A percentile compares a stretch with the other conserved stretches of the same genome.
phyloP scores from a whole-genome alignment of 2,329 filamentous ascomycete genomes.

The Penicillium sp. region DNA sequence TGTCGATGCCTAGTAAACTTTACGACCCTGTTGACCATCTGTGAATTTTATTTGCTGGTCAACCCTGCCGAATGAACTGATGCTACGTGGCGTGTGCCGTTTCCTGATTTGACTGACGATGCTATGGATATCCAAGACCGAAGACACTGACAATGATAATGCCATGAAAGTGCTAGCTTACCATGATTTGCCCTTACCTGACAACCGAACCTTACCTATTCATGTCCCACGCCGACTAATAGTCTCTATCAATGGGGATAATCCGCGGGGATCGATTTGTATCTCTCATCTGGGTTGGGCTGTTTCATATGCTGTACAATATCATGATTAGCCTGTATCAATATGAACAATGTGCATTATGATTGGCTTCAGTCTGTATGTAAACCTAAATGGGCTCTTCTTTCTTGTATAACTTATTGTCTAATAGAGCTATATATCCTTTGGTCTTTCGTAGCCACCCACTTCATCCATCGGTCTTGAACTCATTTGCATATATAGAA shows the following conservation, averaged over 20 bases:
- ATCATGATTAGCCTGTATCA: constrained; percentile 11
- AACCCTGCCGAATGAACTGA: neutral
- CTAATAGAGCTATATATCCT: neutral
- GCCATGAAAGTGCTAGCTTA: neutral
- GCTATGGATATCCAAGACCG: neutral
- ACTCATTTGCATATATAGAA: too few species aligned
- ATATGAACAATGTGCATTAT: constrained; percentile 3
- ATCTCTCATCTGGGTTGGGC: neutral
- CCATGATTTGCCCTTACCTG: neutral
- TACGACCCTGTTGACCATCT: neutral
- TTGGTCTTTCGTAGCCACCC: too few species aligned
- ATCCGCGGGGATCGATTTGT: constrained; percentile 3
- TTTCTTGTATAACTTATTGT: neutral
- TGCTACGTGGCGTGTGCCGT: neutral
- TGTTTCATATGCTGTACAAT: constrained; percentile 11
- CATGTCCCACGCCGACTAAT: neutral
- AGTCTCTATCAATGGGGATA: neutral
- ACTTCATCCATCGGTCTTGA: too few species aligned
- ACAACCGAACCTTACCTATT: neutral
- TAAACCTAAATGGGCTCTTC: too few species aligned
- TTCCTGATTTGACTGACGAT: neutral
- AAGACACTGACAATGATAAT: neutral
- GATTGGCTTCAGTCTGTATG: neutral
- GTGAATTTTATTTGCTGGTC: neutral
- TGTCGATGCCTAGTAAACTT: constrained; percentile 24